Conservation (phyloP, 2,329 filamentous ascomycete species). For the Fusarium fracticaudum region DNA sequence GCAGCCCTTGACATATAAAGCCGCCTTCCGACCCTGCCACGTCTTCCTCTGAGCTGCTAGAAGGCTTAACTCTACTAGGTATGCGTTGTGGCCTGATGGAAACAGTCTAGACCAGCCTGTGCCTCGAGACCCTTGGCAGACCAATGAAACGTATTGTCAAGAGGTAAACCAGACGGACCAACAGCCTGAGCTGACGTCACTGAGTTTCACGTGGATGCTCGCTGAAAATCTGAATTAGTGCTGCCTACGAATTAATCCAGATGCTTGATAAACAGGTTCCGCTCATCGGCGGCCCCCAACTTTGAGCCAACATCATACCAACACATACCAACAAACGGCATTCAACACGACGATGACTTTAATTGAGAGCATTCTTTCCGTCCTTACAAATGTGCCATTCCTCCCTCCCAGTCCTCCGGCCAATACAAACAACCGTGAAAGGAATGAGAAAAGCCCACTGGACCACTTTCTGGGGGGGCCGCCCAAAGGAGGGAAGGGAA, state of each 20-base stretch:
- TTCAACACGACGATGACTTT: not conserved
- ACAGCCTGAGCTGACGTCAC: not conserved
- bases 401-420: not conserved
- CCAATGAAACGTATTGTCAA: not conserved
- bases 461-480: not conserved
- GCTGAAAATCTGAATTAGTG: not conserved
- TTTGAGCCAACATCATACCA: not conserved
- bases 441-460: not conserved
- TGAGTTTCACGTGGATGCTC: not conserved
- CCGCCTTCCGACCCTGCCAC: no score
- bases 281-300: no score
- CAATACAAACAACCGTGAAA: not conserved
- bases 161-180: not conserved
- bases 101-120: not conserved
- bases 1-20: no score
- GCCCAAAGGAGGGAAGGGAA: not conserved
- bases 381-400: not conserved
- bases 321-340: not conserved
- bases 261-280: not conserved
- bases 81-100: not conserved
- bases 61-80: not conserved
- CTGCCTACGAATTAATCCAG: not conserved
- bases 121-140: not conserved
- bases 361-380: not conserved
- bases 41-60: not conserved